A percentile compares a stretch with the other conserved stretches of the same genome.
Conservation (phyloP, 345 rosid genomes). For the Populus tremula region DNA sequence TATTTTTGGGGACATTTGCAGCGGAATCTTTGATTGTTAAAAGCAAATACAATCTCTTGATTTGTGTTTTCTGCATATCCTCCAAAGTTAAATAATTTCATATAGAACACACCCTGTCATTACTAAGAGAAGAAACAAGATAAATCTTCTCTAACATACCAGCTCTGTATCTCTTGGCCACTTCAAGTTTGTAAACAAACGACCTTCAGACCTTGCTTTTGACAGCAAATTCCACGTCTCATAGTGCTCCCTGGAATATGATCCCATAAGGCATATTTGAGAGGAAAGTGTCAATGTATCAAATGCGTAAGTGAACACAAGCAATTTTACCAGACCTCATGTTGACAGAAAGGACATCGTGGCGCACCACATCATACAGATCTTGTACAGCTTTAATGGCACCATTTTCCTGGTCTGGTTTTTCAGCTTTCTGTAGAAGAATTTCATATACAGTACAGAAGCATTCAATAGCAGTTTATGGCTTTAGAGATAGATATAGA, state of each 20-base stretch:
- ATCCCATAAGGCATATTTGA: conserved; percentile 5
- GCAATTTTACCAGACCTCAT: conserved; percentile 56
- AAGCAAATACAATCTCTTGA: conserved; percentile 78
- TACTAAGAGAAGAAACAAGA: conserved; percentile 13
- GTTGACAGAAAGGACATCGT: conserved; percentile 67
- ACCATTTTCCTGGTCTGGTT: conserved; percentile 66
- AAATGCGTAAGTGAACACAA: conserved; percentile 5
- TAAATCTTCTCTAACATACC: conserved; percentile 42
- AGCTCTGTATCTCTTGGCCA: conserved; percentile 87
- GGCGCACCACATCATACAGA: conserved; percentile 88
- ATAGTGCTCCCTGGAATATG: conserved; percentile 60
- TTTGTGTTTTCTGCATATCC: conserved; percentile 59
- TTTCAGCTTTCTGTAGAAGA: conserved; percentile 64
- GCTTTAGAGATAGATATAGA: neutral
- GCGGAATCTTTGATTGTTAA: conserved; percentile 92
- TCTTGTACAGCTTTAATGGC: conserved; percentile 91
- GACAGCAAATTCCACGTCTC: conserved; percentile 70
- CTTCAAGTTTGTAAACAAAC: conserved; percentile 74
- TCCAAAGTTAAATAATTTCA: conserved; percentile 20
- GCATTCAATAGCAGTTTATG: neutral
- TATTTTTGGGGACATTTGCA: conserved; percentile 76
- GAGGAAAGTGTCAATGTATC: conserved; percentile 6
- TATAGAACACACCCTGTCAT: conserved; percentile 2
- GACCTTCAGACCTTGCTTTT: conserved; percentile 87
- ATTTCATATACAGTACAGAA: conserved; percentile 13